phyloP scores from a whole-genome alignment of 2,329 filamentous ascomycete species.

The Aphanocladium album region DNA sequence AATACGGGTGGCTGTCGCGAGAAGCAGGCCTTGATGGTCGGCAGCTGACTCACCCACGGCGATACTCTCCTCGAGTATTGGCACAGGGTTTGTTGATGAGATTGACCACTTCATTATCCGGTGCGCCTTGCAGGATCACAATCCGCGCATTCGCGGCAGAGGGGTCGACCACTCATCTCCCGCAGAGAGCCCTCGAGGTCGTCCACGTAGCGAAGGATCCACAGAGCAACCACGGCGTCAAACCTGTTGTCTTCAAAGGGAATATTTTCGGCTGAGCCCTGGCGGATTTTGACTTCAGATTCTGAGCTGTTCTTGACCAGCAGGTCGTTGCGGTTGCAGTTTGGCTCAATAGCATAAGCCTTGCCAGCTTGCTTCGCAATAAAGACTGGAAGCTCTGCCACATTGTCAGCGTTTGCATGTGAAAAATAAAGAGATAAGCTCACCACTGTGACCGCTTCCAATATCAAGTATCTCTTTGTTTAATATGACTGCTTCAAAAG shows the following conservation, averaged over 20 bases:
- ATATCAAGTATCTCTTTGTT: not conserved
- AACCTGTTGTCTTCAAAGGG: not conserved
- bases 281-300: not conserved
- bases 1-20: not conserved
- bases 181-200: slow-evolving; percentile 6
- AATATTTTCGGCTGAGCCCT: not conserved
- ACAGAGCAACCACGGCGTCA: slow-evolving; percentile 10
- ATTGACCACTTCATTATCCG: slow-evolving; percentile 10
- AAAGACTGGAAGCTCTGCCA: not conserved
- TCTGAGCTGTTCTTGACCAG: not conserved
- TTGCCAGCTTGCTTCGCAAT: not conserved
- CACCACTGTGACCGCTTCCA: not conserved
- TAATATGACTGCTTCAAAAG: not conserved
- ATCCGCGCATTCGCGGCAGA: slow-evolving; percentile 9
- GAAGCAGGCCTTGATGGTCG: not conserved
- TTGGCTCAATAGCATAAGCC: slow-evolving; percentile 3
- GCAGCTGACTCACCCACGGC: not conserved
- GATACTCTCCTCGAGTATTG: not conserved
- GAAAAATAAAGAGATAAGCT: too few species aligned
- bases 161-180: slow-evolving; percentile 11
- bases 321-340: not conserved
- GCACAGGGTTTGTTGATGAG: slow-evolving; percentile 11
- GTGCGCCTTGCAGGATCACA: slow-evolving; percentile 10
- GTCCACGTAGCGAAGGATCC: slow-evolving; percentile 10
- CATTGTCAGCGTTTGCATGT: not conserved